These are phyloP conservation scores for Nicotiana obtusifolia DNA, from an alignment of 257 asterid genomes.

Conservation along the genomic window DNA sequence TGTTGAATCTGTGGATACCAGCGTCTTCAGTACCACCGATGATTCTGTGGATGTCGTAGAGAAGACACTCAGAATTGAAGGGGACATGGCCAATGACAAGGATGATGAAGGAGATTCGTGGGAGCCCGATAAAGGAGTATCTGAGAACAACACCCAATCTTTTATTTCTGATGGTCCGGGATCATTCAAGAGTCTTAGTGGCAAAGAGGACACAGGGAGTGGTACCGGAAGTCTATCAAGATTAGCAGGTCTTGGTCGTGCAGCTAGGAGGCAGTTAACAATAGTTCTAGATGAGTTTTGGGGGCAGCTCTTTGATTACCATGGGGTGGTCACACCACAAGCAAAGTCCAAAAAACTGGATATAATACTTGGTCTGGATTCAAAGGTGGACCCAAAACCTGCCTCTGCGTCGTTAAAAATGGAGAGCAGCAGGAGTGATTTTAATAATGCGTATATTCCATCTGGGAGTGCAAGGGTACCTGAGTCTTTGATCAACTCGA, in stretches of 20 bases:
- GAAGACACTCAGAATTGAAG: conserved; percentile 40
- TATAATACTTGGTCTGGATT: conserved; percentile 53
- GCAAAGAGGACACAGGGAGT: conserved; percentile 77
- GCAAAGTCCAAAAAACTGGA: conserved; percentile 73
- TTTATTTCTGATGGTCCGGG: conserved; percentile 66
- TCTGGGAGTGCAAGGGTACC: conserved; percentile 49
- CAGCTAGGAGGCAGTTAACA: conserved; percentile 85
- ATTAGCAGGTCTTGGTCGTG: conserved; percentile 88
- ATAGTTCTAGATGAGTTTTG: conserved; percentile 72
- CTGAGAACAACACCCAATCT: conserved; percentile 42
- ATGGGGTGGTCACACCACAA: conserved; percentile 65
- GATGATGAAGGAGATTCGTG: conserved; percentile 46
- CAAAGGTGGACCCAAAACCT: conserved; percentile 44
- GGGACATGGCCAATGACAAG: conserved; percentile 34
- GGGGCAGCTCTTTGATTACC: conserved; percentile 88
- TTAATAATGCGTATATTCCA: conserved; percentile 39
- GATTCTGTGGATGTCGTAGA: conserved; percentile 39
- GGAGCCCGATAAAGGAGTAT: conserved; percentile 55
- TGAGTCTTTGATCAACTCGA: conserved; percentile 42
- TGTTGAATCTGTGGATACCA: conserved; percentile 29
- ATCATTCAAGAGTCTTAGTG: conserved; percentile 67
- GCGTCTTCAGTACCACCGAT: conserved; percentile 9
- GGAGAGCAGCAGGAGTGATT: conserved; percentile 45
- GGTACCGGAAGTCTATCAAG: conserved; percentile 87
- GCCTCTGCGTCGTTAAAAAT: conserved; percentile 44